These are phyloP conservation scores for Conringia planisiliqua DNA, from an alignment of 345 rosid species.

Conservation along the genomic window DNA sequence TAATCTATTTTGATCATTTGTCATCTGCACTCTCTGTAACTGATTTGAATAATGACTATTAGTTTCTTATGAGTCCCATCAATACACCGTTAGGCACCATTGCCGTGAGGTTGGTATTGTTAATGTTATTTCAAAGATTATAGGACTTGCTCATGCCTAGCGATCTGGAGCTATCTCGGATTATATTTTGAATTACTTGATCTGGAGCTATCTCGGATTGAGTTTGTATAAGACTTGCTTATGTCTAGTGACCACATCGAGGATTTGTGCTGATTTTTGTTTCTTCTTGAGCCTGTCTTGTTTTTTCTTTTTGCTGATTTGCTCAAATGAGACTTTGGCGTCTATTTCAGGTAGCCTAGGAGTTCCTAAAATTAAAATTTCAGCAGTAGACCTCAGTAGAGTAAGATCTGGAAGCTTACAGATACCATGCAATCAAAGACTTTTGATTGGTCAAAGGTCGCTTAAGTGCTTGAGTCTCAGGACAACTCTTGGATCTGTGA, in stretches of 20 bases:
- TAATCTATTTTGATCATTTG: background rate
- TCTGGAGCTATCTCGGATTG: background rate
- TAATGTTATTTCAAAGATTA: background rate
- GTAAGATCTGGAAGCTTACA: slow-evolving; percentile 25
- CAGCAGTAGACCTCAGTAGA: slow-evolving; percentile 14
- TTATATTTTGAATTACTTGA: background rate
- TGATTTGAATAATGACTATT: background rate
- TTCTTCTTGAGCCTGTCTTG: background rate
- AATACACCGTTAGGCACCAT: background rate
- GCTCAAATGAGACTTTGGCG: background rate
- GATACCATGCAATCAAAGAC: slow-evolving; percentile 16
- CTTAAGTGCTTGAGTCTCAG: slow-evolving; percentile 22
- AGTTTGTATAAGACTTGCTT: background rate
- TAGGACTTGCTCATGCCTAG: background rate
- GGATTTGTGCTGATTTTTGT: background rate
- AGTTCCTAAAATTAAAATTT: slow-evolving; percentile 30
- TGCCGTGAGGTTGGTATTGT: background rate
- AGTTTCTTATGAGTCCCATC: background rate
- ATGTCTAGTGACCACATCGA: background rate
- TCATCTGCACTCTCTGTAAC: slow-evolving; percentile 1
- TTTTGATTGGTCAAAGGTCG: slow-evolving; percentile 11
- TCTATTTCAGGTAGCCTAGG: slow-evolving; percentile 38
- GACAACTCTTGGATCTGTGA: slow-evolving; percentile 14
- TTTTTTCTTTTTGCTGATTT: background rate
- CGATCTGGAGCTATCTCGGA: background rate